Base-by-base conservation (phyloP, 352 stramenopile species). In the Phytophthora idaei region DNA sequence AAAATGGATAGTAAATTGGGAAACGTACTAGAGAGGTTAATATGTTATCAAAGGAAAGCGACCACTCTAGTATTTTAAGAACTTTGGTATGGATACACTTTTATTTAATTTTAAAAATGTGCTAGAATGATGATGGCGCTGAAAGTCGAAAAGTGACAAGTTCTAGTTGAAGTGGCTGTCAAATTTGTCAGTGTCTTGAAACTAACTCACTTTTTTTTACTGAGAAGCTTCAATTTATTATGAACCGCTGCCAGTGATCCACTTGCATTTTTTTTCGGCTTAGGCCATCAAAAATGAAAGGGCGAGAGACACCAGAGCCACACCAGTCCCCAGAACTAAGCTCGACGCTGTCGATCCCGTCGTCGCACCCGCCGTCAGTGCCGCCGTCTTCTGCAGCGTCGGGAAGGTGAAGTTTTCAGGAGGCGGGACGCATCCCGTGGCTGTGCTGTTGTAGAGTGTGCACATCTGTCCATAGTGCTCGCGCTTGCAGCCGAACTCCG, bases 401-500 rank as follows among this genome's bases (percentile, higher is more conserved):
- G 77, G 78, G 62, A 80, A 88, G 25, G 60, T 73, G 57, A 79
- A 88, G 27, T 70, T 74, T 8, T 29, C 41, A 0, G 63, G 50
- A 3, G 64, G 64, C 4, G 65, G 54, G 14, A 76, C 53, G 45
- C 78, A 86, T 3, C 70, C 77, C 7, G 55, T 39, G 0, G 15
- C 55, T 6, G 56, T 59, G 31, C 45, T 70, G 53, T 55, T 68
- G 59, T 83, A 94, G 47, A 78, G 61, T 7, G 68, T 73, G 49
- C 83, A 94, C 50, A 89, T 70, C 51, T 92, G 83, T 45, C 76
- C 73, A 61, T 77, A 90, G 27, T 81, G 66, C 4, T 74, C 57
- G 28, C 83, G 83, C 51, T 85, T 88, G 71, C 85, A 94, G 51
- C 85, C 83, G 50, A 77, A 73, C 28, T 61, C 17, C 8, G 75